phyloP scores from a whole-genome alignment of 1,284 basidiomycete genomes.

The Cryptococcus sp. region DNA sequence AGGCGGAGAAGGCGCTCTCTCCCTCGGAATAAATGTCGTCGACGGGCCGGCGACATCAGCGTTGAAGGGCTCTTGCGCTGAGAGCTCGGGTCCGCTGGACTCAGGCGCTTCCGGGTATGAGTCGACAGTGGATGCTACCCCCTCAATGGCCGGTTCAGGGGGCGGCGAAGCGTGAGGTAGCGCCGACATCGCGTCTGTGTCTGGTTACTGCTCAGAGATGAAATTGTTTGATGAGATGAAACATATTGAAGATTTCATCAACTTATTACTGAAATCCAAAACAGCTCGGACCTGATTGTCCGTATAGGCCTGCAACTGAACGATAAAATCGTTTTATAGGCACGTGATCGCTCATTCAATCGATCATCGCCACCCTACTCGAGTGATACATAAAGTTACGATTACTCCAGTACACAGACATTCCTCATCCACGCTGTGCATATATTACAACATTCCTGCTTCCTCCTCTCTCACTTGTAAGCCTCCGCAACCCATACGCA shows the following conservation, averaged over 20 bases:
- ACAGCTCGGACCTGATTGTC: too few relatives aligned
- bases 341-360: too few relatives aligned
- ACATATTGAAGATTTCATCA: neutral
- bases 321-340: too few relatives aligned
- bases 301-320: too few relatives aligned
- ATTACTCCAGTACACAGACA: too few relatives aligned
- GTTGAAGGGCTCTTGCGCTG: constrained; percentile 7
- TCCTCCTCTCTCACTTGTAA: too few relatives aligned
- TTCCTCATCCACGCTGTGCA: too few relatives aligned
- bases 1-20: constrained; percentile 33
- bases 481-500: too few relatives aligned
- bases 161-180: constrained; percentile 10
- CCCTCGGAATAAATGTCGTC: constrained; percentile 37
- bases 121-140: constrained; percentile 24
- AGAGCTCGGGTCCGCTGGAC: constrained; percentile 13
- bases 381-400: too few relatives aligned
- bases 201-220: neutral
- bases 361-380: too few relatives aligned
- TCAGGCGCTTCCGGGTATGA: constrained; percentile 26
- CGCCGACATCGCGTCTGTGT: neutral
- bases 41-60: constrained; percentile 40
- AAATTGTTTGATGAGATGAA: neutral
- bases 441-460: too few relatives aligned
- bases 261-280: too few relatives aligned
- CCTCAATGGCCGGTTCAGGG: constrained; percentile 12